Base-by-base conservation (phyloP, 768 basidiomycete species). In the Brasilioporus rufonigricans region DNA sequence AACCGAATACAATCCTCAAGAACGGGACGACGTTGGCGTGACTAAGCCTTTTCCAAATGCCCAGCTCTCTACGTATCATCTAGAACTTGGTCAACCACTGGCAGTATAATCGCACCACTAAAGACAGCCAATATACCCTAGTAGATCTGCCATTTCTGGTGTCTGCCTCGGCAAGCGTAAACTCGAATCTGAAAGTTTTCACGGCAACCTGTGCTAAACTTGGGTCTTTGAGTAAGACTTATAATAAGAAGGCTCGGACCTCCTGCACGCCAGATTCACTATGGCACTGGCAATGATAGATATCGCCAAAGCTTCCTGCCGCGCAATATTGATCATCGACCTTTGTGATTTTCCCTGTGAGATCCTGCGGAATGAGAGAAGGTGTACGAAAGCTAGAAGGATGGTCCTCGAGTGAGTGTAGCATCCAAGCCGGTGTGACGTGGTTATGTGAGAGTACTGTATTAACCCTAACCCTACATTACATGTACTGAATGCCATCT, bases 401-500 rank as follows among this genome's bases (percentile, higher is more conserved):
- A n/a, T 13, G 33, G 13, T 35, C 5, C 5, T 35, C 11, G 33
- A 38, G 6, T 38, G 14, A n/a, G n/a, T 38, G 36, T 10, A 11
- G 21, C 39, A 40, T 40, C 18, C 2, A 40, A 23, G 19, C n/a
- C n/a, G n/a, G n/a, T n/a, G n/a, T n/a, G n/a, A n/a, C n/a, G n/a
- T n/a, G n/a, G n/a, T n/a, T n/a, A n/a, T n/a, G n/a, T n/a, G n/a
- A n/a, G n/a, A n/a, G n/a, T n/a, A n/a, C 12, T 18, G 9, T 9
- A 38, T 38, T 23, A 55, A 44, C 48, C 60, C 50, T 60, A 63
- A 62, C 61, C 61, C 50, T 59, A 63, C 14, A 5, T 26, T n/a
- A 5, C n/a, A 3, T 16, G 31, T 33, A 21, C 18, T 35, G 55
- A 62, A 68, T 69, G 67, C 58, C 65, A 31, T 64, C 67, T 19